These are phyloP conservation scores for Nicotiana paniculata DNA, from an alignment of 257 asterid species.

Conservation along the genomic window DNA sequence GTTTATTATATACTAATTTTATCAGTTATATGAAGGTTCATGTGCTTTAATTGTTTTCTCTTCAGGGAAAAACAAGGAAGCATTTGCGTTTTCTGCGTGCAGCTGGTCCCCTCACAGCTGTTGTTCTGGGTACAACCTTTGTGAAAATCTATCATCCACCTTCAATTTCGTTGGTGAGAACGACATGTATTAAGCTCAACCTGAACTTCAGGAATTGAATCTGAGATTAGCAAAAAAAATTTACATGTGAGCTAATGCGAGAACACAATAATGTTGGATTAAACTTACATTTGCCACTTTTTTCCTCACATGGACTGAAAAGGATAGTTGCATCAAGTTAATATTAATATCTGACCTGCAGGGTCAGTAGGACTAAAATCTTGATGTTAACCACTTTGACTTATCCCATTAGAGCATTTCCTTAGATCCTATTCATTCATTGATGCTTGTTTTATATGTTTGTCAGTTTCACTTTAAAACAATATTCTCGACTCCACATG, in stretches of 20 bases:
- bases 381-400: neutral
- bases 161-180: conserved; percentile 87
- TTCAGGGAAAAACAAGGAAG: conserved; percentile 74
- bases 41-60: conserved; percentile 21
- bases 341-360: neutral
- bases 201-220: conserved; percentile 8
- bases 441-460: neutral
- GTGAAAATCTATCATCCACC: conserved; percentile 68
- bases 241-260: neutral
- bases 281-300: neutral
- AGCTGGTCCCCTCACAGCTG: conserved; percentile 96
- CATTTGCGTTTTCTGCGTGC: conserved; percentile 72
- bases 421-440: neutral
- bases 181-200: conserved; percentile 19
- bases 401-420: neutral
- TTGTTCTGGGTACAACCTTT: conserved; percentile 72
- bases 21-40: conserved; percentile 10
- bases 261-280: neutral
- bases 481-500: neutral
- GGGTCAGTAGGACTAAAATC: neutral
- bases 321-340: neutral
- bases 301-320: neutral
- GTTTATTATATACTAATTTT: conserved; percentile 7
- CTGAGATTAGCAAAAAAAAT: neutral
- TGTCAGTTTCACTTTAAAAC: neutral